phyloP scores from a whole-genome alignment of 371 early-diverging fungal species.

The Encephalitozoon hellem region DNA sequence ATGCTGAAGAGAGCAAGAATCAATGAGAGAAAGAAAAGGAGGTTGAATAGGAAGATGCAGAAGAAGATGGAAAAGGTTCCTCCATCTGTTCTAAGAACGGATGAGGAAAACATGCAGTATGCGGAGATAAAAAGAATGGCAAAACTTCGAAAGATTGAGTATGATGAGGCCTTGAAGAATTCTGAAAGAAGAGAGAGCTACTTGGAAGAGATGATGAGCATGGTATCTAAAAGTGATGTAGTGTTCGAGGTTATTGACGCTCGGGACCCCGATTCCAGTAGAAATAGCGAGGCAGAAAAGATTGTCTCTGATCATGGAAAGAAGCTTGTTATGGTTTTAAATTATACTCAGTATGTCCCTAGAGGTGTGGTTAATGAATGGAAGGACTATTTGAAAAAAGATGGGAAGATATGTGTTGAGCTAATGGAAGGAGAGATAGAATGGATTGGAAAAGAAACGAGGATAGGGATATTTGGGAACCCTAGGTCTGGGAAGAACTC shows the following conservation, averaged over 20 bases:
- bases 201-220: neutral
- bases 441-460: neutral
- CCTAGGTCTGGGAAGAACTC: constrained; percentile 13
- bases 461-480: constrained; percentile 28
- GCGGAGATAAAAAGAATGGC: constrained; percentile 4
- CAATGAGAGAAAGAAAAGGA: constrained; percentile 5
- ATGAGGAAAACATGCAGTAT: constrained; percentile 1
- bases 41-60: constrained; percentile 1
- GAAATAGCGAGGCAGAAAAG: constrained; percentile 12
- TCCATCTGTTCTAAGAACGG: neutral
- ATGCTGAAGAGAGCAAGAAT: constrained; percentile 20
- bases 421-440: neutral
- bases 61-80: neutral
- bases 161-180: neutral
- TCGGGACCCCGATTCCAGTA: constrained; percentile 19
- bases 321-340: neutral
- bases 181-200: neutral
- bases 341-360: neutral
- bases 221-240: neutral
- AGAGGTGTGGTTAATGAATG: neutral
- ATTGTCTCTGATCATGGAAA: neutral
- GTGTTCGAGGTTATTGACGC: constrained; percentile 22
- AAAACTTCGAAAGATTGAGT: neutral
- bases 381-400: neutral
- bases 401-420: neutral